Evolutionary conservation across 805 yeast genomes (phyloP).

Genomic region (Nakazawaea populi): DNA sequence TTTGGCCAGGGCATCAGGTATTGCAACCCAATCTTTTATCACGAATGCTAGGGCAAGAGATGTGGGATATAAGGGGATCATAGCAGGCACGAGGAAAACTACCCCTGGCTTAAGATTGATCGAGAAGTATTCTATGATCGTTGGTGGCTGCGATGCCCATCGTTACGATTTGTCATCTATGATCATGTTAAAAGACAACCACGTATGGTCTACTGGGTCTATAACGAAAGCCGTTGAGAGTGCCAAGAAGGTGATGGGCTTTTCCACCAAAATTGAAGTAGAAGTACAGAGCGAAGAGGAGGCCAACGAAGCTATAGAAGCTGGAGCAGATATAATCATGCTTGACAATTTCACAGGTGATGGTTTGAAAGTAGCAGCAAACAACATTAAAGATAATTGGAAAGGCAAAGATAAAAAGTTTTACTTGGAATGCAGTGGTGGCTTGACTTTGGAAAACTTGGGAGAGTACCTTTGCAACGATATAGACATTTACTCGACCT

Average conservation of each 20-base stretch:
- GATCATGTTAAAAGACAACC: slow-evolving; percentile 97
- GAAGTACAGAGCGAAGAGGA: slow-evolving; percentile 83
- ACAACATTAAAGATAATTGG: slow-evolving; percentile 54
- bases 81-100: slow-evolving; percentile 97
- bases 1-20: slow-evolving; percentile 78
- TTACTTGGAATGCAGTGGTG: slow-evolving; percentile 88
- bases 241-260: slow-evolving; percentile 82
- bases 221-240: slow-evolving; percentile 74
- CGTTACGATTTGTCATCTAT: slow-evolving; percentile 86
- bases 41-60: slow-evolving; percentile 57
- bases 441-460: slow-evolving; percentile 68
- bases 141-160: slow-evolving; percentile 93
- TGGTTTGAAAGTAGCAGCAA: slow-evolving; percentile 60
- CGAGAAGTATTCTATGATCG: slow-evolving; percentile 91
- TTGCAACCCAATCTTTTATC: slow-evolving; percentile 67
- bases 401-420: slow-evolving; percentile 39
- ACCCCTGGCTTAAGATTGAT: slow-evolving; percentile 88
- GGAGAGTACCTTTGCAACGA: slow-evolving; percentile 62
- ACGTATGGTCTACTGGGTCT: slow-evolving; percentile 88
- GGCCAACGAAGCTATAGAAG: slow-evolving; percentile 87
- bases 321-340: slow-evolving; percentile 96
- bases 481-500: slow-evolving; percentile 86
- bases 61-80: slow-evolving; percentile 70
- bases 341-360: slow-evolving; percentile 78
- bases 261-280: slow-evolving; percentile 85